Base-by-base conservation (phyloP, 2,329 filamentous ascomycete genomes). In the Phaeosphaeriaceae sp. region DNA sequence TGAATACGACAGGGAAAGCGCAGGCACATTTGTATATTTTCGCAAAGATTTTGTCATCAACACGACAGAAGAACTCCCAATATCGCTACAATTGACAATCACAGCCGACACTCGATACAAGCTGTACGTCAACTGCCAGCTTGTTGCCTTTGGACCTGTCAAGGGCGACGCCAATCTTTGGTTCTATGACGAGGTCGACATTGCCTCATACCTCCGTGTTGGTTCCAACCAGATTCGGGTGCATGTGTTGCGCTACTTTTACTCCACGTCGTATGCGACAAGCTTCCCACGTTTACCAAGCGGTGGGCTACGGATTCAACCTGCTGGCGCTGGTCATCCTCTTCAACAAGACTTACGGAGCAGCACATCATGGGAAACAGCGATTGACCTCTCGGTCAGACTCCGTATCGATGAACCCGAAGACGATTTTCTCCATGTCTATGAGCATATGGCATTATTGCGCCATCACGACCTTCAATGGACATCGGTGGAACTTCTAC, bases 71-170 rank as follows among this genome's bases (percentile, higher is more conserved):
- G 23, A 35, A 17, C 47, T 40, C 23, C 8, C 19, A 1, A 7
- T 23, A 4, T 48, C 54, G 9, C 17, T 52, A 4, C n/a, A 15
- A n/a, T 46, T 79, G 11, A 65, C 71, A 54, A 70, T 76, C 59
- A 75, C 78, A 0, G 79, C 80, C 6, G 80, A 82, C 40, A 82
- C 80, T 5, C 71, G 78, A 9, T 82, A 82, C 66, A 81, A 82
- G 53, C 66, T 82, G 2, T 71, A 68, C 26, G 69, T 82, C 43
- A 82, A 82, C 67, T 71, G 73, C 2, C 50, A n/a, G 0, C 69
- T 73, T 10, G 67, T 79, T 15, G 69, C 74, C 2, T 70, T 78
- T 2, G 80, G 80, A 1, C 80, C 79, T 2, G 67, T 72, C 1
- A 70, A 77, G 32, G 70, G 79, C 23, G 78, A 74, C 51, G 71